phyloP scores from a whole-genome alignment of 257 asterid genomes.

The Capsicum rhomboideum region DNA sequence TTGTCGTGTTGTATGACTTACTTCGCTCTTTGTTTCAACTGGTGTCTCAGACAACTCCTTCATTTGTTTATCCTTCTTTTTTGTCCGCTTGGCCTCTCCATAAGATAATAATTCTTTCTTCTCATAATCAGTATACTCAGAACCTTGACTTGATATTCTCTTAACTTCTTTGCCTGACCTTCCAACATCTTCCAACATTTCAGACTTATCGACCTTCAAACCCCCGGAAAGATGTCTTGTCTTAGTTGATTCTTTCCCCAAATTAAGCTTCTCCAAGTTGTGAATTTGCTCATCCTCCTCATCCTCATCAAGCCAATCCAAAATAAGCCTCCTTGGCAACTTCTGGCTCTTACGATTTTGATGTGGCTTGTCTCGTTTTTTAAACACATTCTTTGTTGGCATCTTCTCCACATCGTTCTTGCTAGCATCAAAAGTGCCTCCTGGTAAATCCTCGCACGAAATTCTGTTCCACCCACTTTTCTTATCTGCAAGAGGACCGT shows the following conservation, averaged over 20 bases:
- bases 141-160: constrained; percentile 34
- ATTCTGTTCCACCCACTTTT: constrained; percentile 44
- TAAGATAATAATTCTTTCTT: neutral
- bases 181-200: constrained; percentile 33
- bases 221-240: constrained; percentile 18
- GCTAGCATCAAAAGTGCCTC: constrained; percentile 28
- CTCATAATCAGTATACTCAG: constrained; percentile 53
- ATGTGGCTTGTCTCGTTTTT: constrained; percentile 49
- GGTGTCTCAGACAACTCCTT: constrained; percentile 51
- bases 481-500: constrained; percentile 29
- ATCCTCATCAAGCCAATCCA: constrained; percentile 69
- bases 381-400: constrained; percentile 26
- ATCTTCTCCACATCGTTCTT: constrained; percentile 47
- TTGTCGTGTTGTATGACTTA: constrained; percentile 80
- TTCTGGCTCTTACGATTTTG: constrained; percentile 77
- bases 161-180: constrained; percentile 31
- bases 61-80: constrained; percentile 13
- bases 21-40: constrained; percentile 61
- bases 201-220: constrained; percentile 35
- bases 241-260: constrained; percentile 38
- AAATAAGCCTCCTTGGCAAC: constrained; percentile 60
- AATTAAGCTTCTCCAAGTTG: constrained; percentile 67
- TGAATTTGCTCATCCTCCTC: constrained; percentile 63
- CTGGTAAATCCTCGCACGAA: constrained; percentile 52
- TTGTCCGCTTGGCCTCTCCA: constrained; percentile 30